Percentiles rank a stretch among this genome's conserved stretches.
phyloP scores from a whole-genome alignment of 768 basidiomycete species.

The Tricholoma terreum region DNA sequence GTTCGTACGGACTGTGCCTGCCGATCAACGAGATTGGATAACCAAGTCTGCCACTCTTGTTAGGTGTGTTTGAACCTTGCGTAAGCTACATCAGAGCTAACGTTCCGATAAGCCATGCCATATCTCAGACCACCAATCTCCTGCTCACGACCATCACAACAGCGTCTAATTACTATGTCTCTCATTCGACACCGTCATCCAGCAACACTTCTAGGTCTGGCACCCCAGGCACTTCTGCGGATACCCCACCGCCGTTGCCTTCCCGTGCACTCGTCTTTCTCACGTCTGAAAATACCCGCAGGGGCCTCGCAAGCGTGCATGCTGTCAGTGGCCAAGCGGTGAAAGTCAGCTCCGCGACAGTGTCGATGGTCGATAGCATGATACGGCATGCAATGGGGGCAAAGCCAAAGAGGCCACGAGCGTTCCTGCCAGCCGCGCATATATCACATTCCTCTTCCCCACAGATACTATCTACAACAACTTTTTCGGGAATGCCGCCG shows the following conservation, averaged over 20 bases:
- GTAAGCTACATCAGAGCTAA: background rate
- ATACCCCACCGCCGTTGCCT: slow-evolving; percentile 25
- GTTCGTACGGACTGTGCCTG: slow-evolving; percentile 59
- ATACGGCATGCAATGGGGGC: slow-evolving; percentile 55
- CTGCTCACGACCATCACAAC: slow-evolving; percentile 58
- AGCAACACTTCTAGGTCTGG: slow-evolving; percentile 28
- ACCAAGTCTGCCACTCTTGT: slow-evolving; percentile 57
- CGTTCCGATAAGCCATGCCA: slow-evolving; percentile 49
- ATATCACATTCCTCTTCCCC: slow-evolving; percentile 9
- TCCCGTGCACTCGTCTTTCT: slow-evolving; percentile 54
- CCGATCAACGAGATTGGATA: slow-evolving; percentile 71
- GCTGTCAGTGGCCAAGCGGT: slow-evolving; percentile 64
- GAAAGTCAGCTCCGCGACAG: slow-evolving; percentile 60
- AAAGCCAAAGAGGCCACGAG: slow-evolving; percentile 27
- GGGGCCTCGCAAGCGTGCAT: slow-evolving; percentile 59
- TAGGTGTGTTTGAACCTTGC: slow-evolving; percentile 42
- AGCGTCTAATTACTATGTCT: slow-evolving; percentile 61
- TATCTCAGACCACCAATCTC: slow-evolving; percentile 63
- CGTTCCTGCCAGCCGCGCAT: slow-evolving; percentile 9
- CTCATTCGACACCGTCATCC: slow-evolving; percentile 50
- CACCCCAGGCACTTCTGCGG: background rate
- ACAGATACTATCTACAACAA: background rate
- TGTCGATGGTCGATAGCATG: slow-evolving; percentile 57
- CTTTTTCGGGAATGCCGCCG: slow-evolving; percentile 7
- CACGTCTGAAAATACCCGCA: slow-evolving; percentile 55